Conservation (phyloP, 2,329 filamentous ascomycete genomes). For the Fusarium papillatum region DNA sequence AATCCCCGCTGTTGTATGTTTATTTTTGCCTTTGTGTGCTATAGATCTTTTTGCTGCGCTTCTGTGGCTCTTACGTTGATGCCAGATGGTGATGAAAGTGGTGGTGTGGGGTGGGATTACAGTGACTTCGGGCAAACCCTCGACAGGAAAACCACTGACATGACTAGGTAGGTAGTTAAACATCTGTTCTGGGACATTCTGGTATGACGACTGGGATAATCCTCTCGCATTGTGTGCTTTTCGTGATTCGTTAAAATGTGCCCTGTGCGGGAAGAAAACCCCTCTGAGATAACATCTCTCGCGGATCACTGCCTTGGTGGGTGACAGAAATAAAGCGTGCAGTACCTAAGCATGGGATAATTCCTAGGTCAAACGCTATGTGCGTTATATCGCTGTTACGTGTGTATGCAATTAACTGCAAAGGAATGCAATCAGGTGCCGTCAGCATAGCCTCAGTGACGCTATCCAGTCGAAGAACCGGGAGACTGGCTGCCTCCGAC, state of each 20-base stretch:
- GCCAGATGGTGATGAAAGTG: background rate
- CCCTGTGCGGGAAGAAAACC: background rate
- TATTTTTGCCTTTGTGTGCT: background rate
- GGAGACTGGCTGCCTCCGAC: background rate
- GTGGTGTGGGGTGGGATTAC: background rate
- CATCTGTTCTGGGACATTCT: background rate
- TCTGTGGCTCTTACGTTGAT: background rate
- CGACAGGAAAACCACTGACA: background rate
- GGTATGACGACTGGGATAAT: background rate
- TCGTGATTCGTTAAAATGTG: background rate
- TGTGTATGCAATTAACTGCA: background rate
- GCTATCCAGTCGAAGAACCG: background rate
- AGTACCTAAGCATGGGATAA: background rate
- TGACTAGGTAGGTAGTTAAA: background rate
- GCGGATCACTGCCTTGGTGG: background rate
- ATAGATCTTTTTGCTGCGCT: background rate
- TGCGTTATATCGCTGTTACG: background rate
- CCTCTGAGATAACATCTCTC: background rate
- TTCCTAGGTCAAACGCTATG: background rate
- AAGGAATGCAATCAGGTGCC: background rate
- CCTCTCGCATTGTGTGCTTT: background rate
- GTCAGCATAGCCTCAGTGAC: background rate
- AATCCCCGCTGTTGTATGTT: background rate
- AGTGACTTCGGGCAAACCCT: background rate
- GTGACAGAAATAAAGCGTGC: background rate